These are phyloP conservation scores for Trichosanthes truncata DNA, from an alignment of 306 rosid species.

Conservation along the genomic window DNA sequence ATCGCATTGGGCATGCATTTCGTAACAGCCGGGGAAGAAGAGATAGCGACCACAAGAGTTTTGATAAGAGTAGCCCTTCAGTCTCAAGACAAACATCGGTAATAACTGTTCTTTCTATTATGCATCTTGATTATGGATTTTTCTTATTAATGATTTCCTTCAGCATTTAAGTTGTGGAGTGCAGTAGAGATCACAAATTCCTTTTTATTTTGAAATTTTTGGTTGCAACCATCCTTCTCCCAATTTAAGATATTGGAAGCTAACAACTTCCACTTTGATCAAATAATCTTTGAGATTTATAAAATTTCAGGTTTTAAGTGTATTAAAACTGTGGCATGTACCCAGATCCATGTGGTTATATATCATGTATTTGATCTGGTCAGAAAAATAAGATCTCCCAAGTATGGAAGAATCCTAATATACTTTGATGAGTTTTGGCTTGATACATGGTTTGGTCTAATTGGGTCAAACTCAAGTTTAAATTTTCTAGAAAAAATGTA, in stretches of 20 bases:
- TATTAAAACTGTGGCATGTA: neutral
- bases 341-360: neutral
- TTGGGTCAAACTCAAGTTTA: neutral
- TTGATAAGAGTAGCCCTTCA: conserved; percentile 41
- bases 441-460: neutral
- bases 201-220: neutral
- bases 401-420: neutral
- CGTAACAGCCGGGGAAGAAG: conserved; percentile 65
- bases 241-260: neutral
- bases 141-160: neutral
- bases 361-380: neutral
- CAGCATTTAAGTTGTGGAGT: neutral
- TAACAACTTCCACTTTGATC: neutral
- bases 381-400: neutral
- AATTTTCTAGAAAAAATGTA: neutral
- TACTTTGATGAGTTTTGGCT: neutral
- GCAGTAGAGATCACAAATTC: neutral
- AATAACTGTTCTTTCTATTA: conserved; percentile 10
- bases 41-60: conserved; percentile 49
- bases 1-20: conserved; percentile 56
- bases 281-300: neutral
- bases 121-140: neutral
- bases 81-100: conserved; percentile 38
- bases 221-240: neutral
- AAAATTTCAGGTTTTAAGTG: neutral